Evolutionary conservation across 2,329 filamentous ascomycete genomes (phyloP).

Genomic region (Microsporum canis): DNA sequence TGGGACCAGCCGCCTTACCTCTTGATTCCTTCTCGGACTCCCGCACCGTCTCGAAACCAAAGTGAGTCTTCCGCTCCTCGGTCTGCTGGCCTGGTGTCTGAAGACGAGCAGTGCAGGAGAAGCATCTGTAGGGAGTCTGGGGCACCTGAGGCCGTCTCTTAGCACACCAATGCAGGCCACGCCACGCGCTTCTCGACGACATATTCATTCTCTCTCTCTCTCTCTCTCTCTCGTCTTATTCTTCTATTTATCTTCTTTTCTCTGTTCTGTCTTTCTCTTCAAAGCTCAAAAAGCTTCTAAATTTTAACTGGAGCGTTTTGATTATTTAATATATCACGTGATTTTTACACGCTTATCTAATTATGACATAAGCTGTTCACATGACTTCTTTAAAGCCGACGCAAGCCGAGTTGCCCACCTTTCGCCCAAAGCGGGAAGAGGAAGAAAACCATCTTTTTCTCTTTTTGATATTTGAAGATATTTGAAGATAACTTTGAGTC

Average conservation of each 20-base stretch:
- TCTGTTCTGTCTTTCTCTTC: no score
- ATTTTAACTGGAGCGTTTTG: not conserved
- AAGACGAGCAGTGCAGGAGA: conserved; percentile 38
- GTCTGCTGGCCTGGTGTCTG: conserved; percentile 40
- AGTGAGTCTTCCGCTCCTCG: conserved; percentile 53
- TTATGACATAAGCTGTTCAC: not conserved
- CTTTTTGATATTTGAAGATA: no score
- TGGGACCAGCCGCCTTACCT: conserved; percentile 34
- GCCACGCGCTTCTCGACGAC: conserved; percentile 25
- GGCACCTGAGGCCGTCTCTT: conserved; percentile 21
- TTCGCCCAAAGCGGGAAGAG: conserved; percentile 2
- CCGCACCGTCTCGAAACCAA: conserved; percentile 76
- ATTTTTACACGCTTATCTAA: not conserved
- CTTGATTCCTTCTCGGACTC: conserved; percentile 64
- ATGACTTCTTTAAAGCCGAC: not conserved
- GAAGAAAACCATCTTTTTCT: not conserved
- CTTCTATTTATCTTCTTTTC: not conserved
- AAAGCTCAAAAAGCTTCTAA: not conserved
- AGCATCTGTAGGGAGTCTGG: conserved; percentile 36
- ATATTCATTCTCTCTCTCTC: conserved; percentile 1
- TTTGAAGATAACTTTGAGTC: not conserved
- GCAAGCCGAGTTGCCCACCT: conserved; percentile 1
- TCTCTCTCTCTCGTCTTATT: not conserved
- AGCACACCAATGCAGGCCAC: conserved; percentile 26
- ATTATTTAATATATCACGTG: not conserved